Evolutionary conservation across 2,329 filamentous ascomycete species (phyloP).

Genomic region (Colletotrichum sp.): DNA sequence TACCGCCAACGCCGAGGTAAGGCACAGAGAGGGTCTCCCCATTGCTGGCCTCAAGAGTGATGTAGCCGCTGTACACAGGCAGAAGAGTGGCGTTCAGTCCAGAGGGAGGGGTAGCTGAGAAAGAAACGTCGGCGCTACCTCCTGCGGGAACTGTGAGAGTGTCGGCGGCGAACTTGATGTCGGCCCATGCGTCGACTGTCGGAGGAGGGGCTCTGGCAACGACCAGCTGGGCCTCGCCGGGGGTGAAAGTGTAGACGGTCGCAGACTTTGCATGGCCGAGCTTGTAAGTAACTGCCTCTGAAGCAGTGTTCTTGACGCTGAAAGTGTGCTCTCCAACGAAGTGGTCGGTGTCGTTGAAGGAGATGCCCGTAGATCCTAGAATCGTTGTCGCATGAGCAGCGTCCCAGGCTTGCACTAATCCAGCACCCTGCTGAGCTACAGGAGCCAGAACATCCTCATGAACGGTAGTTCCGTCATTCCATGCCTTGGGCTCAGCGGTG

Average conservation of each 20-base stretch:
- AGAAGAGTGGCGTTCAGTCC: slow-evolving; percentile 33
- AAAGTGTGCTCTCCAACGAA: slow-evolving; percentile 38
- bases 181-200: slow-evolving; percentile 19
- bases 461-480: slow-evolving; percentile 29
- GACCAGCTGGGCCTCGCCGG: not conserved
- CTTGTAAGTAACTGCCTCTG: slow-evolving; percentile 38
- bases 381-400: slow-evolving; percentile 41
- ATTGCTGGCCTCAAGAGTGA: slow-evolving; percentile 43
- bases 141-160: slow-evolving; percentile 32
- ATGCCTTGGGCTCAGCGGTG: slow-evolving; percentile 33
- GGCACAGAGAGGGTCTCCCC: slow-evolving; percentile 40
- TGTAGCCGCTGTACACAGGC: slow-evolving; percentile 48
- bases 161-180: slow-evolving; percentile 21
- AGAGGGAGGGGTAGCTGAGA: slow-evolving; percentile 31
- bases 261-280: slow-evolving; percentile 38
- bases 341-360: slow-evolving; percentile 50
- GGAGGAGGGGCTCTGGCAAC: slow-evolving; percentile 21
- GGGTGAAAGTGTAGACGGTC: slow-evolving; percentile 41
- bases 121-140: slow-evolving; percentile 26
- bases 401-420: slow-evolving; percentile 46
- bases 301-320: slow-evolving; percentile 43
- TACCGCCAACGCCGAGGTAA: slow-evolving; percentile 41
- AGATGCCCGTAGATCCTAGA: slow-evolving; percentile 40
- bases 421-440: slow-evolving; percentile 47
- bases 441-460: slow-evolving; percentile 28